Base-by-base conservation (phyloP, 257 asterid genomes). In the Nicotiana obtusifolia region DNA sequence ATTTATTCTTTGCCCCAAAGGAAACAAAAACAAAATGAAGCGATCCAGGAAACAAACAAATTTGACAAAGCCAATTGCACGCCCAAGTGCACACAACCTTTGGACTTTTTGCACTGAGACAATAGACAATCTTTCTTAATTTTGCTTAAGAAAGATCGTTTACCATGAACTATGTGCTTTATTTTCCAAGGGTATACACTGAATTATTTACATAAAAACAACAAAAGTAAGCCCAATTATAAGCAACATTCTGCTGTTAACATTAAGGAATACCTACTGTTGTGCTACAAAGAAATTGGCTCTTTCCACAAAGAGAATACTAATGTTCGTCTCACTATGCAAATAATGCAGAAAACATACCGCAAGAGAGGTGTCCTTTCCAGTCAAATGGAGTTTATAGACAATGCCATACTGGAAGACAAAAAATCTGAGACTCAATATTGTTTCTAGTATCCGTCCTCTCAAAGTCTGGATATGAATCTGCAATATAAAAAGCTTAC, bases 381-480 rank as follows among this genome's bases (percentile, higher is more conserved):
- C 95, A 31, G 97, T 93, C 80, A 94, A 88, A 78, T 93, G 88
- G 82, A 96, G 97, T 87, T 94, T 94, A 89, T 96, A 96, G 7
- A 96, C 99, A 86, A 96, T 88, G 82, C 99, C 99, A 82, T 94
- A 96, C 86, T 96, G 99, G 82, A 96, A 96, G 78, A 96, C 77
- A 26, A 96, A 83, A 88, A 96, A 96, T 85, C 99, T 91, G 88
- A 94, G 89, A 91, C 97, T 96, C 91, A 96, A 89, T 79, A 96
- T 85, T 35, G 99, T 96, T 85, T 96, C 99, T 49, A 96, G 99
- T 87, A 96, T 93, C 83, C 93, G 94, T 76, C 99, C 99, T 87
- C 99, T 89, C 83, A 90, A 86, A 71, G 99, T 94, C 89, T 94
- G 97, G 85, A 96, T 96, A 86, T 96, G 99, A 85, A 86, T 84